A percentile compares a stretch with the other conserved stretches of the same genome.
Evolutionary conservation across 2,329 filamentous ascomycete genomes (phyloP).

Genomic region (Magnaporthiopsis rhizophila): DNA sequence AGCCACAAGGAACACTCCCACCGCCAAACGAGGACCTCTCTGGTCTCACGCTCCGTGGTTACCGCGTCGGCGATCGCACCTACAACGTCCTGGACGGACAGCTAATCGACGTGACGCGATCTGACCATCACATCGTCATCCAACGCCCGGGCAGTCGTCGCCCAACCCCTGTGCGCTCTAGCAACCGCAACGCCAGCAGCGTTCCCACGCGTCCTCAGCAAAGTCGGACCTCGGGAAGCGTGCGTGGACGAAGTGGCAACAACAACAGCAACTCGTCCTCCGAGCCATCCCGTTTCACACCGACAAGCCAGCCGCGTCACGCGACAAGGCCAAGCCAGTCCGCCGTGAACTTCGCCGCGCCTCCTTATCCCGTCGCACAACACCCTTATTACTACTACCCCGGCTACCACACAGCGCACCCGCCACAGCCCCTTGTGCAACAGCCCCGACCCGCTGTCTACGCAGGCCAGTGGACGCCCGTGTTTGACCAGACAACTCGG

Average conservation of each 20-base stretch:
- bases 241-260: not conserved
- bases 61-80: slow-evolving; percentile 9
- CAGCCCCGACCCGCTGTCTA: not conserved
- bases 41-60: slow-evolving; percentile 7
- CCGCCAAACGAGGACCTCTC: slow-evolving; percentile 9
- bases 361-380: not conserved
- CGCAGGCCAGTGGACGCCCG: not conserved
- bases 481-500: not conserved
- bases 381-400: not conserved
- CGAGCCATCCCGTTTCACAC: not conserved
- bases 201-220: too few species aligned
- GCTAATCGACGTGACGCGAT: slow-evolving; percentile 4
- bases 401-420: not conserved
- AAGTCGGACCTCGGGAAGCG: too few species aligned
- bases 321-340: not conserved
- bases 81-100: slow-evolving; percentile 10
- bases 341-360: not conserved
- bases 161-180: not conserved
- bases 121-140: not conserved
- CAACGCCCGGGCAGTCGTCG: slow-evolving; percentile 2
- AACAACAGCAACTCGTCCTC: too few species aligned
- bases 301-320: not conserved
- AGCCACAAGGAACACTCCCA: slow-evolving; percentile 2
- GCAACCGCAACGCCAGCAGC: not conserved
- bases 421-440: not conserved